Conservation (phyloP, 2,329 filamentous ascomycete species). For the Dryadomyces quercus-mongolicae region DNA sequence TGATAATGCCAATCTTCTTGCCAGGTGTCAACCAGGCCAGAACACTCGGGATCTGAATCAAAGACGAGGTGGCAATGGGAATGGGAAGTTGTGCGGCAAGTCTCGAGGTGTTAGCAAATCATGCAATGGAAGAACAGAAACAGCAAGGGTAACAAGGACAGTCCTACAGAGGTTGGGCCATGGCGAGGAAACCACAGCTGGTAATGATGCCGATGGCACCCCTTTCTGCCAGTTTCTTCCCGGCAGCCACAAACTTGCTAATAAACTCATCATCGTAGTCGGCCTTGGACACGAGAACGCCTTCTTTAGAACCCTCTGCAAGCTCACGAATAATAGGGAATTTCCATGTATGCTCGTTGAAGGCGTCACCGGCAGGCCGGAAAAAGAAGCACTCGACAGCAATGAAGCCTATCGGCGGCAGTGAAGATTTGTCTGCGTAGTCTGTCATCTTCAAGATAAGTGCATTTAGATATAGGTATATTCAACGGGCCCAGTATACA, state of each 20-base stretch:
- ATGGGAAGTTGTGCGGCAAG: constrained; percentile 1
- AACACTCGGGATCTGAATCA: constrained; percentile 1
- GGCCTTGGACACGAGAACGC: neutral
- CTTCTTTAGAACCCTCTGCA: neutral
- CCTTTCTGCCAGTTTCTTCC: neutral
- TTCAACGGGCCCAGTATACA: too few relatives aligned
- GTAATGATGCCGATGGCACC: neutral
- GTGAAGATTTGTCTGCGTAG: neutral
- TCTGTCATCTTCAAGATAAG: neutral
- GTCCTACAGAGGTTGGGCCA: neutral
- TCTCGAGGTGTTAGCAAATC: neutral
- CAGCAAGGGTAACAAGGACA: neutral
- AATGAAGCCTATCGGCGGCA: neutral
- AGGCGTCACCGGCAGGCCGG: constrained; percentile 1
- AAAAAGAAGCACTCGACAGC: neutral
- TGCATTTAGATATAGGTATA: too few relatives aligned
- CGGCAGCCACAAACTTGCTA: neutral
- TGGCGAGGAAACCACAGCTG: neutral
- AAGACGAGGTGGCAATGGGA: constrained; percentile 4
- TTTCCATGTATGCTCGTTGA: neutral
- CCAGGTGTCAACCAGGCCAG: neutral
- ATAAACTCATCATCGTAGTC: neutral
- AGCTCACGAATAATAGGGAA: neutral
- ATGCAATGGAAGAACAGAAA: neutral
- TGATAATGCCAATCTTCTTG: constrained; percentile 5